Evolutionary conservation across 2,329 filamentous ascomycete genomes (phyloP).

Genomic region (Xylaria sp.): DNA sequence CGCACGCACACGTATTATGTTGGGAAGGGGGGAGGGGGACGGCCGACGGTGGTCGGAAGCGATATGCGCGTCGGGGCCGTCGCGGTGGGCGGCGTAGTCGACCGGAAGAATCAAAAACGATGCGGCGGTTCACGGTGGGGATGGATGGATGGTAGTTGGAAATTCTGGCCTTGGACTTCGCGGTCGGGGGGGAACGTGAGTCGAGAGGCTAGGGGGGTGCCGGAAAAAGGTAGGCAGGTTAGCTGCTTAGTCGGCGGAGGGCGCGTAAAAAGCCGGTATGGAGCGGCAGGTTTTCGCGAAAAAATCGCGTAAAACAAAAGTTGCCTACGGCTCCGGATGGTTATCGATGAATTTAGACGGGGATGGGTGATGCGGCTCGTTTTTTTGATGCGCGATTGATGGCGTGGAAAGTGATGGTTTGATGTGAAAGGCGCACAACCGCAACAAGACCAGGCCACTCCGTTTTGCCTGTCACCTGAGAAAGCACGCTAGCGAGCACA

Average conservation of each 20-base stretch:
- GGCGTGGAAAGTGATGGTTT: conserved; percentile 44
- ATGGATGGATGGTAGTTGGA: conserved; percentile 12
- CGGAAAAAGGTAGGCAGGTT: conserved; percentile 31
- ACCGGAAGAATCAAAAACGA: conserved; percentile 11
- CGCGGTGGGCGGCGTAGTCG: conserved; percentile 17
- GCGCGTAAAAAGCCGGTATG: conserved; percentile 37
- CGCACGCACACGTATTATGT: neutral
- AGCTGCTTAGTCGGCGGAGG: conserved; percentile 37
- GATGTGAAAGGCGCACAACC: conserved; percentile 40
- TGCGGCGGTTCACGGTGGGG: conserved; percentile 18
- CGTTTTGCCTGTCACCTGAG: conserved; percentile 39
- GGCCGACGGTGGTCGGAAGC: conserved; percentile 4
- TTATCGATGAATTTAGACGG: conserved; percentile 61
- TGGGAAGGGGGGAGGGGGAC: conserved; percentile 4
- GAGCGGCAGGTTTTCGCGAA: conserved; percentile 49
- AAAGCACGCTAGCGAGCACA: conserved; percentile 25
- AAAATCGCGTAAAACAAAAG: conserved; percentile 59
- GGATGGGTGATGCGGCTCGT: conserved; percentile 57
- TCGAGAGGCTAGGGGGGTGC: conserved; percentile 47
- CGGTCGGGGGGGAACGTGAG: conserved; percentile 35
- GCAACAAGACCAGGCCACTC: conserved; percentile 31
- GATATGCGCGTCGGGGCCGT: conserved; percentile 13
- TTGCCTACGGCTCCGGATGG: conserved; percentile 58
- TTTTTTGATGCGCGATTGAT: conserved; percentile 62
- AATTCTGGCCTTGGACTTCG: conserved; percentile 16